These are phyloP conservation scores for Bocquillonia castaneifolia DNA, from an alignment of 441 rosid genomes.

Conservation along the genomic window DNA sequence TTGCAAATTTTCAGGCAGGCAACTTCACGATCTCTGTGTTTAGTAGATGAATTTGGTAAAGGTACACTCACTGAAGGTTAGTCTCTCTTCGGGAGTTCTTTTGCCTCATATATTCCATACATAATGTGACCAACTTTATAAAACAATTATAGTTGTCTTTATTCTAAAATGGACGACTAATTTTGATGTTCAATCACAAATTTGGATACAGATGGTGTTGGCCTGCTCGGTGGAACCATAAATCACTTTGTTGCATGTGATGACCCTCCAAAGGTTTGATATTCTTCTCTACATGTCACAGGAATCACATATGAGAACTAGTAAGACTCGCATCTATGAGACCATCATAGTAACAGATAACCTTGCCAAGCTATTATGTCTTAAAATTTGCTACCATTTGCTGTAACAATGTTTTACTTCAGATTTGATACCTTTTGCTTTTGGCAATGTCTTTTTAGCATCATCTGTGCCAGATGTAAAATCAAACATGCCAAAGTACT, in stretches of 20 bases:
- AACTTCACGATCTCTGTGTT: slow-evolving; percentile 84
- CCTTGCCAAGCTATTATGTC: neutral
- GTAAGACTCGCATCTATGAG: neutral
- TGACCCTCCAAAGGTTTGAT: slow-evolving; percentile 85
- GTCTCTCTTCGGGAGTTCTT: slow-evolving; percentile 16
- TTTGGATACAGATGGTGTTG: slow-evolving; percentile 72
- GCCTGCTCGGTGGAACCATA: slow-evolving; percentile 93
- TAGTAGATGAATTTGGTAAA: slow-evolving; percentile 98
- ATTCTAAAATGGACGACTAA: slow-evolving; percentile 11
- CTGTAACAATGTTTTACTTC: too few species aligned
- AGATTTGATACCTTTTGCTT: neutral
- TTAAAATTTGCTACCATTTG: neutral
- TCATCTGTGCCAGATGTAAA: neutral
- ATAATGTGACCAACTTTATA: neutral
- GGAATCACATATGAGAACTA: neutral
- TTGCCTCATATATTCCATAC: slow-evolving; percentile 1
- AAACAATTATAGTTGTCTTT: neutral
- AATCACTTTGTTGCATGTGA: slow-evolving; percentile 55
- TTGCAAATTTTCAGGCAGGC: slow-evolving; percentile 62
- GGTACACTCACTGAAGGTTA: slow-evolving; percentile 96
- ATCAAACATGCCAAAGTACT: neutral
- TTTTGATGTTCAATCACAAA: slow-evolving; percentile 13
- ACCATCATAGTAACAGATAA: neutral
- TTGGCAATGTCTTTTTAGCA: neutral
- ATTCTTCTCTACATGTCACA: slow-evolving; percentile 21